Evolutionary conservation across 768 basidiomycete genomes (phyloP).

Genomic region (Leucosporidium yakuticum): DNA sequence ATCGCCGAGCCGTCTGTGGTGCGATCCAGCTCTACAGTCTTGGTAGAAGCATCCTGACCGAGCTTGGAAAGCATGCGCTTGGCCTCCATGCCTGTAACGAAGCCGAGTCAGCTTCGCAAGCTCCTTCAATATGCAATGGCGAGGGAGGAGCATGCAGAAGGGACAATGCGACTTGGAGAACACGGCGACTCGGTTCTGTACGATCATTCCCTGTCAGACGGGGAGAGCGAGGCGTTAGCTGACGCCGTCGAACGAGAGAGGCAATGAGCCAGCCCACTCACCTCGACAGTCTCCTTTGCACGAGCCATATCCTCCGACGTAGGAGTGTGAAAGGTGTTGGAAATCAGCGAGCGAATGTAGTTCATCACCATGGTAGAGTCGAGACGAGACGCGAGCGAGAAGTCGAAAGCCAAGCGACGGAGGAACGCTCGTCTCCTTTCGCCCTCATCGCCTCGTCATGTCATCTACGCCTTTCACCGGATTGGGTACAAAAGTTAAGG

Average conservation of each 20-base stretch:
- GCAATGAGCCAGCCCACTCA: too few species aligned
- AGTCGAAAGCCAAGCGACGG: neutral
- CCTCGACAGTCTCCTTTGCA: too few species aligned
- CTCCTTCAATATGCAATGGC: too few species aligned
- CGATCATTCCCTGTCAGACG: neutral
- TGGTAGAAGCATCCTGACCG: conserved; percentile 10
- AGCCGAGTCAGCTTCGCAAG: too few species aligned
- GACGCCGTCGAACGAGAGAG: too few species aligned
- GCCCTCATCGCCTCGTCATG: neutral
- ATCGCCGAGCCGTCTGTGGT: neutral
- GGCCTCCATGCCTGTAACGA: conserved; percentile 7
- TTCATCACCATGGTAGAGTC: too few species aligned
- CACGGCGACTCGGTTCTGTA: conserved; percentile 9
- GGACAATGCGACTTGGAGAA: conserved; percentile 10
- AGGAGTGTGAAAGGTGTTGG: neutral
- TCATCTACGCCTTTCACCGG: conserved; percentile 13
- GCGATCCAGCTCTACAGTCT: neutral
- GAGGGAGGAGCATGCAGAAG: too few species aligned
- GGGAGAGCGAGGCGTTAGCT: neutral
- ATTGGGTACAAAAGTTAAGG: conserved; percentile 18
- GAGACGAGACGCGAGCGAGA: neutral
- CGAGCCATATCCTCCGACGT: neutral
- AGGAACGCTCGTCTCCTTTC: neutral
- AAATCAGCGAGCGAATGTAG: neutral
- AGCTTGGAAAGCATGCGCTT: conserved; percentile 21